phyloP scores from a whole-genome alignment of 768 basidiomycete species.

The Tricholoma hemisulphureum region DNA sequence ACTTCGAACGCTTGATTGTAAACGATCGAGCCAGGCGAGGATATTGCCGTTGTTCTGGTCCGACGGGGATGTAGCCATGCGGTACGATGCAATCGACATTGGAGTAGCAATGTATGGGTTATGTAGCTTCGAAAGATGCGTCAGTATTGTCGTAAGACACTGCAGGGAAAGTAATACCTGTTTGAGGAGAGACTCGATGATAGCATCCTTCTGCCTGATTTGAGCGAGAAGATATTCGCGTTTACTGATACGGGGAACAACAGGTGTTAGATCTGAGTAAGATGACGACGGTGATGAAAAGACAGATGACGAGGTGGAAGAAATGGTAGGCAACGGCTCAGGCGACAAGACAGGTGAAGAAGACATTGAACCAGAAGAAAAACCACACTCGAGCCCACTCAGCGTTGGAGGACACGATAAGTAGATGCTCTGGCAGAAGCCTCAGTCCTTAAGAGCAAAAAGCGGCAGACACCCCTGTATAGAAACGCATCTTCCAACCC shows the following conservation, averaged over 20 bases:
- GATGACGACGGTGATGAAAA: constrained; percentile 28
- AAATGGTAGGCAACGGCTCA: constrained; percentile 17
- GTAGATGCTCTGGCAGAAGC: not conserved
- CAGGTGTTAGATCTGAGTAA: constrained; percentile 39
- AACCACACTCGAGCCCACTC: not conserved
- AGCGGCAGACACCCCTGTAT: constrained; percentile 4
- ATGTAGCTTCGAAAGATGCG: constrained; percentile 51
- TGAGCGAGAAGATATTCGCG: constrained; percentile 84
- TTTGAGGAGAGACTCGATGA: constrained; percentile 82
- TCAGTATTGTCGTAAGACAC: not conserved
- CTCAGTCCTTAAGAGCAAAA: constrained; percentile 11
- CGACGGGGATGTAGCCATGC: constrained; percentile 73
- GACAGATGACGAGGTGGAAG: constrained; percentile 24
- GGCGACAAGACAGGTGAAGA: constrained; percentile 20
- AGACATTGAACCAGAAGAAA: constrained; percentile 9
- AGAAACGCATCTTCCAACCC: constrained; percentile 4
- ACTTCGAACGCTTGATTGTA: constrained; percentile 58
- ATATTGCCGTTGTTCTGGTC: constrained; percentile 68
- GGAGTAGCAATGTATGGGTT: constrained; percentile 81
- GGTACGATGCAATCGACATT: constrained; percentile 74
- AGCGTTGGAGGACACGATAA: constrained; percentile 4
- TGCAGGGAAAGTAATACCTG: constrained; percentile 44
- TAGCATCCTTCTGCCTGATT: constrained; percentile 82
- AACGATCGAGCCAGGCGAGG: constrained; percentile 72
- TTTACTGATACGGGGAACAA: constrained; percentile 55